Conservation (phyloP, 1,139 yeast genomes). For the Kodamaea sp. region DNA sequence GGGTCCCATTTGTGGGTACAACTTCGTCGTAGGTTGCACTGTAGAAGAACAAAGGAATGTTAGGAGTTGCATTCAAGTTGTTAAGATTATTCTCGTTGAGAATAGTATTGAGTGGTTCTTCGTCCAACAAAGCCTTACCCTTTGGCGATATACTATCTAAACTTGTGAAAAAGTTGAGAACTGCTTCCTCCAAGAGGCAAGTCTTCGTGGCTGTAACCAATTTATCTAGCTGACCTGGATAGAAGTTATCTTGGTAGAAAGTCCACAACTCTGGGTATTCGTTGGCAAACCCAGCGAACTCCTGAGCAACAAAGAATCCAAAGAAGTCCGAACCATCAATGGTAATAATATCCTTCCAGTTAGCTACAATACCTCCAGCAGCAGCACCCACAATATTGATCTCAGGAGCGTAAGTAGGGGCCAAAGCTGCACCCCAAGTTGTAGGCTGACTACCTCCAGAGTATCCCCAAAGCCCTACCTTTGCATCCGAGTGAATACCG, state of each 20-base stretch:
- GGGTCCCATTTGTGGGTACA: slow-evolving; percentile 4
- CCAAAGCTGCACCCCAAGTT: slow-evolving; percentile 38
- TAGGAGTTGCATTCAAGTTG: slow-evolving; percentile 13
- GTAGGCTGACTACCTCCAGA: slow-evolving; percentile 38
- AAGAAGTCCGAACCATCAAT: slow-evolving; percentile 24
- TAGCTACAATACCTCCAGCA: slow-evolving; percentile 33
- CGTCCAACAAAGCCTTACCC: too few species aligned
- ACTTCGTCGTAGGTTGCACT: slow-evolving; percentile 1
- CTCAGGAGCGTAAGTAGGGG: slow-evolving; percentile 33
- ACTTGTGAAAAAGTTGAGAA: not conserved
- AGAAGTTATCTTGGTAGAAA: slow-evolving; percentile 20
- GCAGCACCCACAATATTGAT: slow-evolving; percentile 34
- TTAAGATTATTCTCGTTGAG: not conserved
- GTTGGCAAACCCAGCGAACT: slow-evolving; percentile 25
- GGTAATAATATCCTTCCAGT: slow-evolving; percentile 20
- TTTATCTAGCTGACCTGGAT: slow-evolving; percentile 13
- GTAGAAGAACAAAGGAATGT: slow-evolving; percentile 9
- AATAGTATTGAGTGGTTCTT: too few species aligned
- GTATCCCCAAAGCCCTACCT: slow-evolving; percentile 34
- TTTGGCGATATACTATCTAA: not conserved
- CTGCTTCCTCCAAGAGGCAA: too few species aligned
- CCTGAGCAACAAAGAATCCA: slow-evolving; percentile 28
- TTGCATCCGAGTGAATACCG: slow-evolving; percentile 22
- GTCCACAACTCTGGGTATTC: slow-evolving; percentile 26
- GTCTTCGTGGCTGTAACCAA: not conserved